Evolutionary conservation across 2,329 filamentous ascomycete genomes (phyloP).

Genomic region (Scytalidium sp.): DNA sequence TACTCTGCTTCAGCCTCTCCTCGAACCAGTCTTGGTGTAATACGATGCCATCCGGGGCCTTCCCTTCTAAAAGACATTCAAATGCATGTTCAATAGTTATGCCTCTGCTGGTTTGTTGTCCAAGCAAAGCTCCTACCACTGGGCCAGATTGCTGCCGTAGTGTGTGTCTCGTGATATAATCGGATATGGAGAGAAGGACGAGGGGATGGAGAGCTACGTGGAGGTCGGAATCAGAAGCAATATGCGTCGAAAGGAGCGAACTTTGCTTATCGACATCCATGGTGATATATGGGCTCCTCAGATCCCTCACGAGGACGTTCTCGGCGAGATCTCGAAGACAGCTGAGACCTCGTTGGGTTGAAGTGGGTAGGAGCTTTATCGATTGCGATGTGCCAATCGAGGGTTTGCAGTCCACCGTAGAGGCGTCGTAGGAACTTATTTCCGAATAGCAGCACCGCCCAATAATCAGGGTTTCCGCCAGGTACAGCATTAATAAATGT

Average conservation of each 20-base stretch:
- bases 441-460: too few species aligned
- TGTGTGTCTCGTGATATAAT: conserved; percentile 90
- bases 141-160: conserved; percentile 73
- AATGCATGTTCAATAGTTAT: conserved; percentile 93
- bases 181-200: conserved; percentile 92
- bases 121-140: conserved; percentile 82
- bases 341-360: background rate
- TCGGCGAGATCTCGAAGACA: background rate
- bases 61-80: conserved; percentile 58
- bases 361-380: background rate
- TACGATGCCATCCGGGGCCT: conserved; percentile 49
- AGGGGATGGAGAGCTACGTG: conserved; percentile 87
- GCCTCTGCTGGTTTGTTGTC: conserved; percentile 85
- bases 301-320: conserved; percentile 4
- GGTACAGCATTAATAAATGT: background rate
- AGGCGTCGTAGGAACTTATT: background rate
- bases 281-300: conserved; percentile 12
- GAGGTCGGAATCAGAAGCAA: conserved; percentile 62
- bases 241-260: conserved; percentile 62
- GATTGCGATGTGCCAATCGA: background rate
- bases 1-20: conserved; percentile 81
- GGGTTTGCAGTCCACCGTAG: background rate
- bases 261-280: conserved; percentile 49
- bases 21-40: conserved; percentile 72
- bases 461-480: background rate